These are phyloP conservation scores for Lithohypha guttulata DNA, from an alignment of 2,329 filamentous ascomycete genomes.

Conservation along the genomic window DNA sequence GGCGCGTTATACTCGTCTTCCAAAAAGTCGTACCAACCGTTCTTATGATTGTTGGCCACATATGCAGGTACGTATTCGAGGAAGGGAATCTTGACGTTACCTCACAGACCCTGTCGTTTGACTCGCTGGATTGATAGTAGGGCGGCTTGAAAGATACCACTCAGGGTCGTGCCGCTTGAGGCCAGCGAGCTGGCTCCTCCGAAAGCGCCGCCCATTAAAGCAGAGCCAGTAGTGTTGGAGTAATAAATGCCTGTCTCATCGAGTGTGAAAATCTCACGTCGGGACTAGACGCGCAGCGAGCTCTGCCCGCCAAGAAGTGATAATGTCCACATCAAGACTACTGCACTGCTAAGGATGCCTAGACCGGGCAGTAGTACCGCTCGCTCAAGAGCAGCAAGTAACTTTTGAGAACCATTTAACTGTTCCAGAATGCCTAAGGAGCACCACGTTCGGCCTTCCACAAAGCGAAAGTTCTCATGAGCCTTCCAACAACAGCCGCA, in stretches of 20 bases:
- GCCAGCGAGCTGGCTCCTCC: constrained; percentile 9
- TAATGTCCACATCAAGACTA: constrained; percentile 17
- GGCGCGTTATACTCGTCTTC: constrained; percentile 9
- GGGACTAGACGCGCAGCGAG: constrained; percentile 11
- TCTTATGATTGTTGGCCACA: constrained; percentile 1
- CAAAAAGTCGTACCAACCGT: constrained; percentile 15
- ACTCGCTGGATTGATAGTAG: constrained; percentile 12
- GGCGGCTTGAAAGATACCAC: constrained; percentile 16
- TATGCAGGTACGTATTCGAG: constrained; percentile 9
- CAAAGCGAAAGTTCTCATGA: constrained; percentile 15
- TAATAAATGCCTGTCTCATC: constrained; percentile 9
- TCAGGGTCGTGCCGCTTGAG: constrained; percentile 11
- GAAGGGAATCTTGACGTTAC: constrained; percentile 19
- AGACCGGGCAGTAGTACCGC: constrained; percentile 14
- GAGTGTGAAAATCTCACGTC: neutral
- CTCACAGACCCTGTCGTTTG: constrained; percentile 18
- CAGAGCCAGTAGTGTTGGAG: constrained; percentile 7
- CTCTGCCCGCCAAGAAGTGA: constrained; percentile 20
- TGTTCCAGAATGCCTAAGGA: constrained; percentile 18
- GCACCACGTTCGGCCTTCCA: constrained; percentile 16
- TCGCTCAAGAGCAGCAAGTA: constrained; percentile 15
- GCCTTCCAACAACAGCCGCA: constrained; percentile 16
- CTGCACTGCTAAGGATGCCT: constrained; percentile 1
- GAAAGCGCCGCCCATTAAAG: constrained; percentile 9
- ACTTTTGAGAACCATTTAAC: constrained; percentile 17